Base-by-base conservation (phyloP, 768 basidiomycete genomes). In the Lanmaoa pseudosensibilis region DNA sequence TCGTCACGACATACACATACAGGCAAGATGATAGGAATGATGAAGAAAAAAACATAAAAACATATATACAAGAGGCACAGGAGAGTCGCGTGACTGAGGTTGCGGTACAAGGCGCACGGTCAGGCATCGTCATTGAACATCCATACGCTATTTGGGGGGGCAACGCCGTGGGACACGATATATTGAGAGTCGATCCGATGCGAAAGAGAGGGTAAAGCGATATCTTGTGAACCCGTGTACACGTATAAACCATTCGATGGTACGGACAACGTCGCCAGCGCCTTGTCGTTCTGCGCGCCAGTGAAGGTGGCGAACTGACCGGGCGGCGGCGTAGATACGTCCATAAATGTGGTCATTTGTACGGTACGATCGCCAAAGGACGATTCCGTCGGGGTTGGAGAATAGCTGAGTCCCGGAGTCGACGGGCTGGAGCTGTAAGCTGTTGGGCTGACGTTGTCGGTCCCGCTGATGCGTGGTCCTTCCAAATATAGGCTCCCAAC, bases 311-410 rank as follows among this genome's bases (percentile, higher is more conserved):
- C 73, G 71, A 72, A 72, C 71, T 72, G 73, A 64, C 69, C 57
- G 19, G 70, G 70, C 30, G 72, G 71, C 59, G 71, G 71, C 33
- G 71, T 72, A 8, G 64, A 60, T 16, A 72, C 77, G 57, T 85
- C 83, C 63, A 77, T 69, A 55, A 83, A 83, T 0, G 71, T 75
- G 16, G 77, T 69, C 79, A 84, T 80, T 60, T 85, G 84, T 23
- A 84, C 73, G 0, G 82, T 85, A 23, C 78, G 78, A 60, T 84
- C 83, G 38, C 79, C 80, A 46, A 77, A 71, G 6, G 80, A 80
- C 0, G 81, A 85, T 54, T 83, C 83, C 1, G 83, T 84, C 4
- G 84, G 80, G 1, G 83, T 79, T 0, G 85, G 85, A 0, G 85
- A 86, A 48, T 82, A 81, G 12, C 76, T 79, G 38, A 87, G 79